Percentiles rank a stretch among this genome's conserved stretches.
Evolutionary conservation across 495 filamentous ascomycete species (phyloP).

Genomic region (Lophium mytilinum): DNA sequence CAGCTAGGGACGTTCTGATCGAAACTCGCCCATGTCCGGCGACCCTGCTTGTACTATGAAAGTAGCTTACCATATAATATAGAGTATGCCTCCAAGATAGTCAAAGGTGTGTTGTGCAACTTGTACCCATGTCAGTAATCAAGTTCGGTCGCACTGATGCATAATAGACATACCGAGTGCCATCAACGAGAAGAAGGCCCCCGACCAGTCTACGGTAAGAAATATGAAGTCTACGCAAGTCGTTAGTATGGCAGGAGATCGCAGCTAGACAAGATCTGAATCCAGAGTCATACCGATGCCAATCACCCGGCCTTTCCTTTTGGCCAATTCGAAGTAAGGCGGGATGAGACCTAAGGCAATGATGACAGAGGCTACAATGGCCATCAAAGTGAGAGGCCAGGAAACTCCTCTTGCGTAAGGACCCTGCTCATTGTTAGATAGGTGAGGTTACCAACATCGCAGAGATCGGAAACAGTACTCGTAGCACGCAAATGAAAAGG

Average conservation of each 20-base stretch:
- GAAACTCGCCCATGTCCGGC: too few relatives aligned
- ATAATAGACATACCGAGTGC: slow-evolving; percentile 37
- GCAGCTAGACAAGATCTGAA: too few relatives aligned
- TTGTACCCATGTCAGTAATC: not conserved
- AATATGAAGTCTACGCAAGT: slow-evolving; percentile 48
- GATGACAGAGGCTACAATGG: slow-evolving; percentile 51
- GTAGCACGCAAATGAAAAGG: slow-evolving; percentile 54
- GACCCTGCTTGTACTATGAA: not conserved
- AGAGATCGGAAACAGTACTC: slow-evolving; percentile 34
- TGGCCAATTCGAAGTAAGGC: slow-evolving; percentile 65
- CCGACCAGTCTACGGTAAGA: slow-evolving; percentile 59
- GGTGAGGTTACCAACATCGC: slow-evolving; percentile 4
- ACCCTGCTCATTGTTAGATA: slow-evolving; percentile 30
- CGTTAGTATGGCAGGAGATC: not conserved
- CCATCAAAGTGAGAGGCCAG: slow-evolving; percentile 54
- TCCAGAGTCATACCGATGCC: slow-evolving; percentile 49
- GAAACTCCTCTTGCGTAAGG: slow-evolving; percentile 45
- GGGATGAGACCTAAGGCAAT: slow-evolving; percentile 56
- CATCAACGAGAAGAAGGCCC: slow-evolving; percentile 69
- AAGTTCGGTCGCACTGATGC: not conserved
- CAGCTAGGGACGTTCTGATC: too few relatives aligned
- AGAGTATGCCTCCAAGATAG: slow-evolving; percentile 58
- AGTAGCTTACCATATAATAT: slow-evolving; percentile 52
- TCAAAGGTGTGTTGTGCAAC: slow-evolving; percentile 65
- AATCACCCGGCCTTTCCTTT: slow-evolving; percentile 58